phyloP scores from a whole-genome alignment of 208 protist species.

The Leptomonas pyrrhocoris region DNA sequence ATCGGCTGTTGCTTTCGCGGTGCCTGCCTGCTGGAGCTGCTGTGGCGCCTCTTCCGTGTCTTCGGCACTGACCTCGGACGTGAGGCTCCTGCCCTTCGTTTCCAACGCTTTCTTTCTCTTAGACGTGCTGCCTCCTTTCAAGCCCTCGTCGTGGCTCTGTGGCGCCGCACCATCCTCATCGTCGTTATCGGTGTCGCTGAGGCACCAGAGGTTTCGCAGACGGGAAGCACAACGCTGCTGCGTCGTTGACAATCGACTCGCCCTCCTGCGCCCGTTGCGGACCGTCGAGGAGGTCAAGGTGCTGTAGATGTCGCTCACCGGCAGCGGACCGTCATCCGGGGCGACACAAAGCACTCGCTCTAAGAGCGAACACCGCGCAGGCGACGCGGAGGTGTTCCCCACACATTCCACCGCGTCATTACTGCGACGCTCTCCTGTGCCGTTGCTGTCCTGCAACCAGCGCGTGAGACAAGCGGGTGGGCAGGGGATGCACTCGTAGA shows the following conservation, averaged over 20 bases:
- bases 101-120: not conserved
- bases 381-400: not conserved
- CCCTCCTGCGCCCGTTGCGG: not conserved
- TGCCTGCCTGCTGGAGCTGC: not conserved
- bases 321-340: slow-evolving; percentile 29
- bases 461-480: slow-evolving; percentile 36
- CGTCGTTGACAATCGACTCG: not conserved
- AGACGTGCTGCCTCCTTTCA: not conserved
- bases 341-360: slow-evolving; percentile 34
- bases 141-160: not conserved
- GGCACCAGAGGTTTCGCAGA: slow-evolving; percentile 35
- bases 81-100: not conserved
- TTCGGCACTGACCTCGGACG: not conserved
- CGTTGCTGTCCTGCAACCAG: slow-evolving; percentile 10
- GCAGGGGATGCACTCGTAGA: slow-evolving; percentile 69
- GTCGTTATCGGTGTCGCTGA: slow-evolving; percentile 27
- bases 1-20: not conserved
- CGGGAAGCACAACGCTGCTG: slow-evolving; percentile 19
- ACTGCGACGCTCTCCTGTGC: not conserved
- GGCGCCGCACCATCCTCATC: not conserved
- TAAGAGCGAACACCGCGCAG: slow-evolving; percentile 37
- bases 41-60: not conserved
- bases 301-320: slow-evolving; percentile 34
- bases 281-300: slow-evolving; percentile 5
- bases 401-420: not conserved